phyloP scores from a whole-genome alignment of 1,284 basidiomycete genomes.

The Trichosporon sp. region DNA sequence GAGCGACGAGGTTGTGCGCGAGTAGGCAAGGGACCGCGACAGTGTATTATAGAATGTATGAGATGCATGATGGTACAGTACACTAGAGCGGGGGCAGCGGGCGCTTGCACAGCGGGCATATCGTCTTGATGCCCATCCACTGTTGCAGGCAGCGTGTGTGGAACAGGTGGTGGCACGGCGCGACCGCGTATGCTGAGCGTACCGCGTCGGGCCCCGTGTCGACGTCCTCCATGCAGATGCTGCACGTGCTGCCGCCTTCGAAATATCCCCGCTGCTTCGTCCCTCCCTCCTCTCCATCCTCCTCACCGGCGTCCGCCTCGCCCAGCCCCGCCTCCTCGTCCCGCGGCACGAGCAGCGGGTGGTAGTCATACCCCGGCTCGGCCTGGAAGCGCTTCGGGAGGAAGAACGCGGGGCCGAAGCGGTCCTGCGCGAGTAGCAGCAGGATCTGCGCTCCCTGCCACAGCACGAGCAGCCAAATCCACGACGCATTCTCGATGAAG shows the following conservation, averaged over 20 bases:
- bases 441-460: constrained; percentile 64
- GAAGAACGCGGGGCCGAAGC: constrained; percentile 77
- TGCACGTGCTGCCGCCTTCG: constrained; percentile 70
- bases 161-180: constrained; percentile 84
- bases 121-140: constrained; percentile 90
- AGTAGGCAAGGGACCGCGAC: not conserved
- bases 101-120: constrained; percentile 80
- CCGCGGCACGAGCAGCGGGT: constrained; percentile 65
- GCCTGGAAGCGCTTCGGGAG: constrained; percentile 50
- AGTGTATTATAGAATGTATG: not conserved
- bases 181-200: constrained; percentile 62
- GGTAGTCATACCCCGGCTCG: constrained; percentile 72
- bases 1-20: constrained; percentile 23
- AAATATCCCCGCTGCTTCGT: constrained; percentile 2
- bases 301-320: not conserved
- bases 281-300: constrained; percentile 60
- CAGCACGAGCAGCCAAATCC: constrained; percentile 62
- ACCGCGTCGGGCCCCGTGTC: constrained; percentile 52
- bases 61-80: not conserved
- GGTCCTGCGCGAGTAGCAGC: constrained; percentile 68
- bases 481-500: constrained; percentile 63
- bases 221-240: constrained; percentile 87
- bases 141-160: constrained; percentile 75
- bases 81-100: constrained; percentile 66
- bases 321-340: constrained; percentile 65